Percentiles rank a stretch among this genome's conserved stretches.
phyloP scores from a whole-genome alignment of 306 rosid species.

The Lathyrus oleraceus region DNA sequence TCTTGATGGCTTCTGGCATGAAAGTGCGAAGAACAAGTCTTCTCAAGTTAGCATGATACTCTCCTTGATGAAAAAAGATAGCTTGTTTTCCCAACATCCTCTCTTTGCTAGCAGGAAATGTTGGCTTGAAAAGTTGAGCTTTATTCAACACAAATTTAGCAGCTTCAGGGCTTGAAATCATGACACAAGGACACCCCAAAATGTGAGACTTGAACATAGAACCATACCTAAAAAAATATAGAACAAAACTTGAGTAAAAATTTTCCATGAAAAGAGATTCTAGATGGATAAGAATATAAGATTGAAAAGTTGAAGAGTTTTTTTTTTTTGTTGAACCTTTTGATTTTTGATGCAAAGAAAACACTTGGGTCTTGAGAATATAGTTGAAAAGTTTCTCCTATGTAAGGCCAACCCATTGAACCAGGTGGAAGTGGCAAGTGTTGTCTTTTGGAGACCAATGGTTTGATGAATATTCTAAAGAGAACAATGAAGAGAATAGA shows the following conservation, averaged over 20 bases:
- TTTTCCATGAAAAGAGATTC: neutral
- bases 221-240: conserved; percentile 62
- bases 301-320: neutral
- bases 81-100: conserved; percentile 96
- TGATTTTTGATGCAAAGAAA: conserved; percentile 73
- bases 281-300: neutral
- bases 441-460: conserved; percentile 33
- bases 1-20: conserved; percentile 69
- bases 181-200: conserved; percentile 93
- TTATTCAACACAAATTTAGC: conserved; percentile 79
- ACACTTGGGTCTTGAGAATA: conserved; percentile 94
- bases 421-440: conserved; percentile 82
- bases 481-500: conserved; percentile 41
- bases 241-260: neutral
- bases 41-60: conserved; percentile 81
- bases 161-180: conserved; percentile 92
- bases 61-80: conserved; percentile 90
- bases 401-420: conserved; percentile 80
- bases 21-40: conserved; percentile 86
- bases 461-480: conserved; percentile 33
- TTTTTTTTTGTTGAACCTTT: conserved; percentile 41
- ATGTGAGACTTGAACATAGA: conserved; percentile 95
- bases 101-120: conserved; percentile 93
- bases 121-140: conserved; percentile 88
- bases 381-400: conserved; percentile 90